Evolutionary conservation across 192 early-diverging fungal species (phyloP).

Genomic region (Coemansia aciculifera): DNA sequence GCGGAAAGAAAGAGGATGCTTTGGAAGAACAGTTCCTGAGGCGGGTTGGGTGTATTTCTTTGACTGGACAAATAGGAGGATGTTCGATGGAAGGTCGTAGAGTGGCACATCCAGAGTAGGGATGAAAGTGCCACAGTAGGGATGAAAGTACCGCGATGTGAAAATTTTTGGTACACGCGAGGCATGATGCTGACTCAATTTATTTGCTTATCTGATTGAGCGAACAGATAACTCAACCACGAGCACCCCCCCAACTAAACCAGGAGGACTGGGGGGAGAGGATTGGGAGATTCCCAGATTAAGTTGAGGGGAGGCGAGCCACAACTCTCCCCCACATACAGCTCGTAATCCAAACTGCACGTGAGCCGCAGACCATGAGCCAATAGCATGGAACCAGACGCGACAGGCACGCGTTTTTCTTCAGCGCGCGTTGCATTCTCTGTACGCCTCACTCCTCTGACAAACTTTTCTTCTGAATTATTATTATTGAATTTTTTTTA

Average conservation of each 20-base stretch:
- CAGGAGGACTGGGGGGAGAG: no score
- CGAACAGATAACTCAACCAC: no score
- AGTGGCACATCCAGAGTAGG: no score
- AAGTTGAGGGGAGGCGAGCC: background rate
- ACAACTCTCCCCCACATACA: background rate
- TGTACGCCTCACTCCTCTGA: background rate
- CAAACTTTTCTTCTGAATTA: background rate
- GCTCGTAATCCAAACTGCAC: background rate
- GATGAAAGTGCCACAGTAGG: no score
- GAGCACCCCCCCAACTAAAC: no score
- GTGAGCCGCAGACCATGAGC: background rate
- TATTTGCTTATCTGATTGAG: background rate
- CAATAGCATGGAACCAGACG: background rate
- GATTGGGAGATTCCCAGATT: no score
- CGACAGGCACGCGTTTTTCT: conserved; percentile 4
- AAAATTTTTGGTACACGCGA: background rate
- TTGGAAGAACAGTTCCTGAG: background rate
- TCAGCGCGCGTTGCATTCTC: background rate
- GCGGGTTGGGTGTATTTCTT: background rate
- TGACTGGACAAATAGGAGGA: background rate
- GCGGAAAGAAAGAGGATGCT: conserved; percentile 2
- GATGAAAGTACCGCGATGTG: no score
- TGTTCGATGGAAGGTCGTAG: background rate
- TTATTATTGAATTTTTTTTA: conserved; percentile 14
- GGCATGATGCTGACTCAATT: background rate